These are phyloP conservation scores for Heritiera littoralis DNA, from an alignment of 345 rosid species.

Conservation along the genomic window DNA sequence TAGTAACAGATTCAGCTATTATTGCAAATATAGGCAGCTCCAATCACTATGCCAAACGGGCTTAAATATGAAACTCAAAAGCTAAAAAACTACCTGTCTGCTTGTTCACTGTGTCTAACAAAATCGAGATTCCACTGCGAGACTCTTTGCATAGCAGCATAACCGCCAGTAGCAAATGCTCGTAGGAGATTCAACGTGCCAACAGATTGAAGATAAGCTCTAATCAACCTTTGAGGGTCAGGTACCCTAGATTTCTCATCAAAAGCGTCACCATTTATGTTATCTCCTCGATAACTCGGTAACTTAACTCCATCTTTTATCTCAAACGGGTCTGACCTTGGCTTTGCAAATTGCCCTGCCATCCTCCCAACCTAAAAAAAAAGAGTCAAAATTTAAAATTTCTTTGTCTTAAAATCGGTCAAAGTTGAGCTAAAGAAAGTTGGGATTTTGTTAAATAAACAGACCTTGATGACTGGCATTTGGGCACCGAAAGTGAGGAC, in stretches of 20 bases:
- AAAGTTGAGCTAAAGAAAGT: neutral
- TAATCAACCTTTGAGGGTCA: slow-evolving; percentile 61
- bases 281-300: slow-evolving; percentile 66
- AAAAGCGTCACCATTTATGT: slow-evolving; percentile 60
- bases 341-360: slow-evolving; percentile 75
- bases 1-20: neutral
- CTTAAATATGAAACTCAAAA: neutral
- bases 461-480: slow-evolving; percentile 55
- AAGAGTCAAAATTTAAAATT: neutral
- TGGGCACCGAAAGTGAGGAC: slow-evolving; percentile 71
- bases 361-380: slow-evolving; percentile 51
- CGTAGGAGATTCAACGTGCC: slow-evolving; percentile 60
- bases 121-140: slow-evolving; percentile 69
- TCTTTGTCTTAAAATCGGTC: neutral
- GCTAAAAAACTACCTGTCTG: slow-evolving; percentile 44
- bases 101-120: slow-evolving; percentile 53
- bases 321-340: slow-evolving; percentile 59
- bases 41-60: too few species aligned
- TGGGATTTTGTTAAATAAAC: neutral
- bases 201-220: slow-evolving; percentile 61
- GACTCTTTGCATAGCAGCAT: slow-evolving; percentile 70
- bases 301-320: slow-evolving; percentile 55
- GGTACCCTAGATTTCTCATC: slow-evolving; percentile 61
- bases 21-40: neutral
- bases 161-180: slow-evolving; percentile 69